Percentiles rank a stretch among this genome's conserved stretches.
phyloP scores from a whole-genome alignment of 2,329 filamentous ascomycete genomes.

The Aureobasidium namibiae region DNA sequence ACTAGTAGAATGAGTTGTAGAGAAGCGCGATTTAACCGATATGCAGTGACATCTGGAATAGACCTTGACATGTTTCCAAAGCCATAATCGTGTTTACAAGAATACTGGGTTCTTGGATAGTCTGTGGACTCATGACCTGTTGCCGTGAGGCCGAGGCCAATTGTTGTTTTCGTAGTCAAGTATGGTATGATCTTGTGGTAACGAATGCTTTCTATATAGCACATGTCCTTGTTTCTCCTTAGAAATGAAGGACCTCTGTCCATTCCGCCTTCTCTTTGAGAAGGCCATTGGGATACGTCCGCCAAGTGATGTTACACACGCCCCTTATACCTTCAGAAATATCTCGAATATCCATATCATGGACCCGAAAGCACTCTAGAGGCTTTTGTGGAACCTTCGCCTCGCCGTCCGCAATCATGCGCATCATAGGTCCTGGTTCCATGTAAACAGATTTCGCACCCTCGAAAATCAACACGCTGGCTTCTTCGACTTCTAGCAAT shows the following conservation, averaged over 20 bases:
- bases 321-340: not conserved
- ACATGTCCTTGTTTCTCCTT: too few species aligned
- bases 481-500: conserved; percentile 23
- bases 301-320: not conserved
- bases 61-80: too few species aligned
- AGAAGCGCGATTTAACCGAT: too few species aligned
- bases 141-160: too few species aligned
- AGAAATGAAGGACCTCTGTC: not conserved
- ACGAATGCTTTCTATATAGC: too few species aligned
- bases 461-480: not conserved
- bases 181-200: too few species aligned
- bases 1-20: too few species aligned
- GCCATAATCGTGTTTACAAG: too few species aligned
- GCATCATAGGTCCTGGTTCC: not conserved
- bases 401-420: not conserved
- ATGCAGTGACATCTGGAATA: too few species aligned
- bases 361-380: not conserved
- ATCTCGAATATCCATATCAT: not conserved
- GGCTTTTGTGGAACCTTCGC: not conserved
- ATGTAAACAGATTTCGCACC: not conserved
- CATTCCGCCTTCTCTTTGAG: not conserved
- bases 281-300: not conserved
- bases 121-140: too few species aligned
- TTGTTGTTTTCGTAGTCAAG: too few species aligned
- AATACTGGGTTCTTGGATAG: too few species aligned